phyloP scores from a whole-genome alignment of 1,139 yeast species.

The Lodderomyces jiufengensis region DNA sequence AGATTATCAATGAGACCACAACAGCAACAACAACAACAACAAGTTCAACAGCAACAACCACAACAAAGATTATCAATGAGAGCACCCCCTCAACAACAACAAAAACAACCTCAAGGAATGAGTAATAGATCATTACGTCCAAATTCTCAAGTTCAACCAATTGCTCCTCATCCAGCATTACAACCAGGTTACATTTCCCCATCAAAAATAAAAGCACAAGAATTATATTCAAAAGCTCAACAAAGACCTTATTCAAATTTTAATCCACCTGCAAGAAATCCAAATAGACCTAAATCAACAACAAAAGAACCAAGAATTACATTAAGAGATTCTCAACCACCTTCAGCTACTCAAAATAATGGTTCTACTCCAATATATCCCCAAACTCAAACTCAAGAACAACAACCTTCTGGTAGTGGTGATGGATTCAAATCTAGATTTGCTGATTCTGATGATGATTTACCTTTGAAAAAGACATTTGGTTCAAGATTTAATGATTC shows the following conservation, averaged over 20 bases:
- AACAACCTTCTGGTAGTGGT: neutral
- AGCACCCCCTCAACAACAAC: slow-evolving; percentile 27
- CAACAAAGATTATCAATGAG: slow-evolving; percentile 27
- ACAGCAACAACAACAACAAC: slow-evolving; percentile 3
- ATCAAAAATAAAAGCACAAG: slow-evolving; percentile 44
- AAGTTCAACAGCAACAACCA: slow-evolving; percentile 4
- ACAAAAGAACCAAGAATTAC: slow-evolving; percentile 8
- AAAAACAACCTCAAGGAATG: slow-evolving; percentile 17
- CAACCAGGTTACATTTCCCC: slow-evolving; percentile 41
- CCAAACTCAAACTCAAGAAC: neutral
- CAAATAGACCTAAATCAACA: slow-evolving; percentile 4
- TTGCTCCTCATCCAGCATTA: slow-evolving; percentile 42
- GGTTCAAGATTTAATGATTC: slow-evolving; percentile 15
- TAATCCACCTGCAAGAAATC: slow-evolving; percentile 21
- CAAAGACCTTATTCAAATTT: slow-evolving; percentile 39
- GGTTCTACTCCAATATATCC: slow-evolving; percentile 6
- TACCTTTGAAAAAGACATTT: slow-evolving; percentile 6
- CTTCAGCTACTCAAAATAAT: slow-evolving; percentile 7
- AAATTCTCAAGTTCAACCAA: slow-evolving; percentile 39
- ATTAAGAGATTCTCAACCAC: slow-evolving; percentile 9
- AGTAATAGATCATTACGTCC: slow-evolving; percentile 31
- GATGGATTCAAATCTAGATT: slow-evolving; percentile 9
- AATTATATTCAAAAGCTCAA: slow-evolving; percentile 49
- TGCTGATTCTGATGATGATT: slow-evolving; percentile 13
- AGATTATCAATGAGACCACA: neutral